Conservation (phyloP, 2,329 filamentous ascomycete species). For the Cryphonectria parasitica region DNA sequence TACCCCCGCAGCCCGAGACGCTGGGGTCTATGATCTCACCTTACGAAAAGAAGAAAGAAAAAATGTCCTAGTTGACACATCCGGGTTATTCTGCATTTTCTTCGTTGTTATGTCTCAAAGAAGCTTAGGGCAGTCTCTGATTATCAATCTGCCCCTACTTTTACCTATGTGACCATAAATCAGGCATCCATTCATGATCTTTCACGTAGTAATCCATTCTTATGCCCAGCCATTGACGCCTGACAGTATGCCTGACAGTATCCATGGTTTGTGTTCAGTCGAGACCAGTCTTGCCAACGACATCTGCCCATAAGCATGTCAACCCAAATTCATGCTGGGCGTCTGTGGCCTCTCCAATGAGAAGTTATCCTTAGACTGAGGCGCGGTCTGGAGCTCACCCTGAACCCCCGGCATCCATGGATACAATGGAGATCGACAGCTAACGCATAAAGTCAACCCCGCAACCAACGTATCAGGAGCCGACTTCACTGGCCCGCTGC, state of each 20-base stretch:
- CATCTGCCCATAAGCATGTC: not conserved
- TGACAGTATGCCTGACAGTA: not conserved
- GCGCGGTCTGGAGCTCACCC: conserved; percentile 23
- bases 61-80: not conserved
- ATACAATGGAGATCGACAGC: conserved; percentile 2
- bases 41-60: not conserved
- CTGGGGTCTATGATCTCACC: not conserved
- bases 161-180: not conserved
- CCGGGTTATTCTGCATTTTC: not conserved
- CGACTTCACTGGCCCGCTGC: conserved; percentile 9
- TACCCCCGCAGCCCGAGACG: conserved; percentile 4
- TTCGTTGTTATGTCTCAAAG: not conserved
- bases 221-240: not conserved
- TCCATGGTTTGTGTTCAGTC: not conserved
- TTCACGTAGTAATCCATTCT: not conserved
- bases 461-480: conserved; percentile 10
- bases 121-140: not conserved
- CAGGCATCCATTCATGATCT: not conserved
- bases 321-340: conserved; percentile 19
- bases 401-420: not conserved
- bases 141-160: not conserved
- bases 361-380: conserved; percentile 9
- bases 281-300: not conserved
- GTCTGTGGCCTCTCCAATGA: conserved; percentile 13
- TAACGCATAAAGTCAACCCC: conserved; percentile 20